Conservation (phyloP, 225 moss, liverwort and hornwort species). For the Pleurozium schreberi region DNA sequence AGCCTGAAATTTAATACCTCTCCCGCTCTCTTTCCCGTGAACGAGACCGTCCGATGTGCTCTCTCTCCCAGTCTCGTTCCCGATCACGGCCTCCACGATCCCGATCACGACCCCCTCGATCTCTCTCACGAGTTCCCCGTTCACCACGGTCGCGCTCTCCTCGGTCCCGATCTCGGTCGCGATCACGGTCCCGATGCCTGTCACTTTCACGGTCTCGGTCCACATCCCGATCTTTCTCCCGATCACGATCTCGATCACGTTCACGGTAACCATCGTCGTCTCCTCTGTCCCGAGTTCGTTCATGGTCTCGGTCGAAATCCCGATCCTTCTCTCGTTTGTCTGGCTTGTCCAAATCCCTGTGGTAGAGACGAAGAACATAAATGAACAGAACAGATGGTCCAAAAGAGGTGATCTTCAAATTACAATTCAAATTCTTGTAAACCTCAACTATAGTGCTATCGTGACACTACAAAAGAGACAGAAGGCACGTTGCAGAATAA, state of each 20-base stretch:
- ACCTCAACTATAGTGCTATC: background rate
- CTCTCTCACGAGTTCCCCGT: conserved; percentile 51
- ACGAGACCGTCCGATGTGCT: conserved; percentile 67
- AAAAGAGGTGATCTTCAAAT: background rate
- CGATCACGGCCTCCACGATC: conserved; percentile 66
- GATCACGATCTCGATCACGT: conserved; percentile 61
- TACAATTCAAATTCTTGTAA: background rate
- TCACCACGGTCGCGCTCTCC: conserved; percentile 27
- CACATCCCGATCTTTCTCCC: conserved; percentile 55
- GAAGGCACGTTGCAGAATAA: background rate
- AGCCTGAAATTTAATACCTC: conserved; percentile 10
- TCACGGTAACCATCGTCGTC: conserved; percentile 72
- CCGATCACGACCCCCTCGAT: conserved; percentile 59
- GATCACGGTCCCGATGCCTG: conserved; percentile 47
- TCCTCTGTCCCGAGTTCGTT: conserved; percentile 48
- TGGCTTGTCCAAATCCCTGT: conserved; percentile 66
- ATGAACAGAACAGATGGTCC: background rate
- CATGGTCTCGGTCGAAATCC: conserved; percentile 75
- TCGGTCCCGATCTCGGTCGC: conserved; percentile 41
- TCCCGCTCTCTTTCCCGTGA: conserved; percentile 57
- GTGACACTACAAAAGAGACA: background rate
- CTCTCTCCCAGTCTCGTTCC: conserved; percentile 67
- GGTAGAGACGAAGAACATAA: background rate
- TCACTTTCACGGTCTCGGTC: conserved; percentile 64
- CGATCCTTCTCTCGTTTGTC: conserved; percentile 84